A percentile compares a stretch with the other conserved stretches of the same genome.
Evolutionary conservation across 352 stramenopile species (phyloP).

Genomic region (Thalassiosira livingstoniorum): DNA sequence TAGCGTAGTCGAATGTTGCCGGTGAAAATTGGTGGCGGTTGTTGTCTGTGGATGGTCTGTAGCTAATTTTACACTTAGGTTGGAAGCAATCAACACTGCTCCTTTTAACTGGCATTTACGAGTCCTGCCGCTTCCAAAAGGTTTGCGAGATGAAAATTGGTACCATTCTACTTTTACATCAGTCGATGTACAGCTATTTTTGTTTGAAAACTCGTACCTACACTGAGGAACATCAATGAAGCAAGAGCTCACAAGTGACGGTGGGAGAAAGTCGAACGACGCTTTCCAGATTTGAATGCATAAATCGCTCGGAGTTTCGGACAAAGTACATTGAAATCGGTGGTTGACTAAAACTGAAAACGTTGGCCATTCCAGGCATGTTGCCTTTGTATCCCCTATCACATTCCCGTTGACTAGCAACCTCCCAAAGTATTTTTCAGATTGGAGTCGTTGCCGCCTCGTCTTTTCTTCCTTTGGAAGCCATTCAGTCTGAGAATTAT

Average conservation of each 20-base stretch:
- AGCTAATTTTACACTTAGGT: constrained; percentile 3
- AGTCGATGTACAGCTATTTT: neutral
- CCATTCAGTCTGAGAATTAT: constrained; percentile 13
- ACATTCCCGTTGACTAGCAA: constrained; percentile 53
- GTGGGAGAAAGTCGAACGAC: constrained; percentile 24
- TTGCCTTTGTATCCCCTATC: constrained; percentile 44
- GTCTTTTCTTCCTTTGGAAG: constrained; percentile 36
- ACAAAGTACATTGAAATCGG: constrained; percentile 51
- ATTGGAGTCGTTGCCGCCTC: constrained; percentile 18
- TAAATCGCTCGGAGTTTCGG: constrained; percentile 26
- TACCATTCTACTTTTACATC: constrained; percentile 25
- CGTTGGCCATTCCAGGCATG: constrained; percentile 45
- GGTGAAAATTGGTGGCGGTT: constrained; percentile 15
- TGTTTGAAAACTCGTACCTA: neutral
- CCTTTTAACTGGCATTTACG: constrained; percentile 53
- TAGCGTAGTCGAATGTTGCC: constrained; percentile 3
- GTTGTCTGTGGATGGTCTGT: constrained; percentile 1
- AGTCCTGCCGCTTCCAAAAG: neutral
- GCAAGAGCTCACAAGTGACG: constrained; percentile 26
- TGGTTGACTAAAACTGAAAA: constrained; percentile 48
- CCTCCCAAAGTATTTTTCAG: constrained; percentile 45
- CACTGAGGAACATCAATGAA: constrained; percentile 20
- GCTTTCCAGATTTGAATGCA: constrained; percentile 54
- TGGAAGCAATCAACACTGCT: constrained; percentile 20
- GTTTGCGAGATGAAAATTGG: constrained; percentile 30